Conservation (phyloP, 768 basidiomycete species). For the Nidula microcarpa region DNA sequence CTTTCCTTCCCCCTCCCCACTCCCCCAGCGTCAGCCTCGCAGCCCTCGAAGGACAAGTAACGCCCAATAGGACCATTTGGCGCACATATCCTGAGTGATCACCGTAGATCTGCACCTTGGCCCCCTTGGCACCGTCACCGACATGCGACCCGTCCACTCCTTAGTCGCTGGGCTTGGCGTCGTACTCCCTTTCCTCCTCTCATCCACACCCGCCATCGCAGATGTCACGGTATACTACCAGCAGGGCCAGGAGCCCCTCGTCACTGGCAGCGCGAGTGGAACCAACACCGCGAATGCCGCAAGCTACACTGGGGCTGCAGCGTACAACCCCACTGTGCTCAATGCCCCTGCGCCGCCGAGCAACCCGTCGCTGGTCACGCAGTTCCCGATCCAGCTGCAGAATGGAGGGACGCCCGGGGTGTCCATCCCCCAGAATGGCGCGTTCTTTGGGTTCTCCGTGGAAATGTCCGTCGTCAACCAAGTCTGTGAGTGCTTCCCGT, state of each 20-base stretch:
- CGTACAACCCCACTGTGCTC: constrained; percentile 51
- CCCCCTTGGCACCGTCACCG: too few relatives aligned
- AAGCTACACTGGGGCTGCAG: constrained; percentile 46
- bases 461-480: constrained; percentile 62
- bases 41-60: too few relatives aligned
- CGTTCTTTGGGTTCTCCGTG: constrained; percentile 55
- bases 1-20: too few relatives aligned
- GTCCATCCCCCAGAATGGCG: constrained; percentile 33
- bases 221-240: constrained; percentile 32
- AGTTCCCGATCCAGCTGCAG: constrained; percentile 44
- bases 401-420: constrained; percentile 25
- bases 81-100: too few relatives aligned
- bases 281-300: constrained; percentile 26
- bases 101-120: too few relatives aligned
- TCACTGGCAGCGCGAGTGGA: constrained; percentile 16
- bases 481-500: constrained; percentile 37
- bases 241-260: constrained; percentile 23
- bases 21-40: too few relatives aligned
- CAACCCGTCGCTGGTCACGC: constrained; percentile 32
- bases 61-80: too few relatives aligned
- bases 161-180: too few relatives aligned
- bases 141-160: too few relatives aligned
- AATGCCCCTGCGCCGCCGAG: constrained; percentile 50
- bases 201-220: neutral
- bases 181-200: too few relatives aligned